Evolutionary conservation across 495 filamentous ascomycete genomes (phyloP), one percentile per base, ranked within the genome.

Genomic region (Letharia lupina): DNA sequence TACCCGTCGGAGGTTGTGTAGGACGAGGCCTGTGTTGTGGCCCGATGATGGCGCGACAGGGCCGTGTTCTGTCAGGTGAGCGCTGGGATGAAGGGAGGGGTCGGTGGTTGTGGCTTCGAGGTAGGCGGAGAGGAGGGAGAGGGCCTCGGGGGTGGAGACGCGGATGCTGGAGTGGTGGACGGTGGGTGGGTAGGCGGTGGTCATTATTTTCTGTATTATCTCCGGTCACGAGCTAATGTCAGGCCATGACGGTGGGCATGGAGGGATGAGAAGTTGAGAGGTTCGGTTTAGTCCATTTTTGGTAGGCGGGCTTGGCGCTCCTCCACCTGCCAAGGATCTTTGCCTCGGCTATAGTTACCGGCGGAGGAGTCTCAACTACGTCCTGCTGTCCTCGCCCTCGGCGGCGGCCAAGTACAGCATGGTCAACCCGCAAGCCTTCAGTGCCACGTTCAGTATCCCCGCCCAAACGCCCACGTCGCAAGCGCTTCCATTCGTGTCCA

Each of bases 41-140:
- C 84, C 84, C 15, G 81, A 80, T 37, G 78, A 81, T 61, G 78
- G 76, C 28, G 82, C 78, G 56, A 81, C 75, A 39, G 85, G 84
- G 5, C 87, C 88, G 50, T 80, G 77, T 65, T 86, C 80, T 58
- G 78, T 83, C 71, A 91, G 82, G 64, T 80, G 77, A 54, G 84
- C 83, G 67, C 86, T 87, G 7, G 88, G 88, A 70, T 89, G 86
- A 23, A 88, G 82, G 52, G 86, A 79, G n/a, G 86, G 79, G 67
- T 83, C 78, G 37, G 78, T 81, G 71, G 75, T 73, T 62, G 83
- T 77, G 66, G 77, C 75, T 56, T 76, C 71, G 65, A 91, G 81
- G 78, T 87, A 90, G 65, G 79, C 74, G 39, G 80, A 71, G 15
- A 91, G 79, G 72, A 80, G 80, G 64, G 78, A 76, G 61, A 83